Percentiles rank a stretch among this genome's conserved stretches.
These are phyloP conservation scores for Penicillium nordicum DNA, from an alignment of 2,329 filamentous ascomycete genomes.

Conservation along the genomic window DNA sequence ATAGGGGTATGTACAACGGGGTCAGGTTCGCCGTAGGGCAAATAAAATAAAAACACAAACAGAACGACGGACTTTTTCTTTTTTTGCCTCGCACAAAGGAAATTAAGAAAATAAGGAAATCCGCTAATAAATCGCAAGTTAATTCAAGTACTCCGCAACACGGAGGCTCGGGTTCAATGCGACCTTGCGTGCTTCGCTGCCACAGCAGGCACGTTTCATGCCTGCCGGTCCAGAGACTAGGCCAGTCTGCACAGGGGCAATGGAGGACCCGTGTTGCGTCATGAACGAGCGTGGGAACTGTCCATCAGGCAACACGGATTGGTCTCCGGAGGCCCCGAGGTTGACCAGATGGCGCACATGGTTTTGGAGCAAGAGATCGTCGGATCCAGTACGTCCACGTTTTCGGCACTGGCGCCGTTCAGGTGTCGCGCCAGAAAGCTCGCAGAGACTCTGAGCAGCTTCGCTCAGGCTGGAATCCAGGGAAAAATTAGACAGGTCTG, in stretches of 20 bases:
- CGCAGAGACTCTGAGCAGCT: constrained; percentile 42
- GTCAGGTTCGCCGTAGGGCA: constrained; percentile 24
- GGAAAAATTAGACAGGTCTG: constrained; percentile 37
- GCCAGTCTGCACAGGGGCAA: constrained; percentile 14
- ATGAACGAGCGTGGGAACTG: constrained; percentile 33
- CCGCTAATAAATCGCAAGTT: constrained; percentile 11
- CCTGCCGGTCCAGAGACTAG: constrained; percentile 36
- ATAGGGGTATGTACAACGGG: constrained; percentile 24
- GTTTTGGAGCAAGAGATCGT: constrained; percentile 37
- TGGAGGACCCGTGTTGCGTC: constrained; percentile 21
- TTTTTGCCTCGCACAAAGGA: constrained; percentile 28
- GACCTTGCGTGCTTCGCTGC: constrained; percentile 37
- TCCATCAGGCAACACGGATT: constrained; percentile 32
- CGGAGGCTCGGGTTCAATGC: constrained; percentile 35
- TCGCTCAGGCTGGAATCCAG: constrained; percentile 35
- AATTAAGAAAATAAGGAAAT: constrained; percentile 13
- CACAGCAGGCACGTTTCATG: constrained; percentile 43
- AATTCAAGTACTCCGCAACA: constrained; percentile 28
- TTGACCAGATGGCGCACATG: constrained; percentile 40
- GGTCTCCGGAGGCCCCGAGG: constrained; percentile 23
- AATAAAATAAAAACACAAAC: constrained; percentile 8
- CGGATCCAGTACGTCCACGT: constrained; percentile 40
- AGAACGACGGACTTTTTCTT: constrained; percentile 31
- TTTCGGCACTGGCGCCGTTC: constrained; percentile 34
- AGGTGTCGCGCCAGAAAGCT: constrained; percentile 36